Evolutionary conservation across 2,329 filamentous ascomycete species (phyloP).

Genomic region (Chrysoporthe cubensis): DNA sequence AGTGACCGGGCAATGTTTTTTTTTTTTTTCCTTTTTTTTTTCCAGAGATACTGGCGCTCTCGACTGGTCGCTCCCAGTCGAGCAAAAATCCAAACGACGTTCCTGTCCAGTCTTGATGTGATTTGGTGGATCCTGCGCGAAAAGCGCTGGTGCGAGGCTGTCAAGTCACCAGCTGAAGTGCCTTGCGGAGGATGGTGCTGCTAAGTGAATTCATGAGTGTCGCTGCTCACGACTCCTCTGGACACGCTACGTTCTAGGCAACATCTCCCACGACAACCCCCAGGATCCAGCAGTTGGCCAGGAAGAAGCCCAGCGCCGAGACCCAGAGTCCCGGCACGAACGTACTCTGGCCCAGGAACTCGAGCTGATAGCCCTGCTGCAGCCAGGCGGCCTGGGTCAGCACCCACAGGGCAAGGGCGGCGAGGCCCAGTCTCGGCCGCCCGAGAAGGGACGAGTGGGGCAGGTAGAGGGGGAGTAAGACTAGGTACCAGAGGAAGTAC

Average conservation of each 20-base stretch:
- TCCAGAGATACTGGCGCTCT: not conserved
- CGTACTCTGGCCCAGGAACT: constrained; percentile 79
- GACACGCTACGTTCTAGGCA: constrained; percentile 26
- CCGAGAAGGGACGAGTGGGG: constrained; percentile 74
- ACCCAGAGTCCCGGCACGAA: constrained; percentile 86
- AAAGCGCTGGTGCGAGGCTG: not conserved
- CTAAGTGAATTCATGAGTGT: not conserved
- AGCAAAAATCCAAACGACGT: not conserved
- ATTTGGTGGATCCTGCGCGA: not conserved
- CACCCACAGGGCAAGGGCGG: constrained; percentile 74
- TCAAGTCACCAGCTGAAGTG: not conserved
- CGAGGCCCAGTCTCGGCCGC: constrained; percentile 62
- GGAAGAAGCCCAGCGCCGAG: constrained; percentile 77
- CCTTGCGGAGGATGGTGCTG: not conserved
- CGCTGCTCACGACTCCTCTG: not conserved
- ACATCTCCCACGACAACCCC: constrained; percentile 77
- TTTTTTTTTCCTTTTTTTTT: not conserved
- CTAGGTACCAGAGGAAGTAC: constrained; percentile 99
- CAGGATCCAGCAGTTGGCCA: constrained; percentile 85
- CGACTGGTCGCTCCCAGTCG: not conserved
- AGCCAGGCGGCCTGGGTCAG: constrained; percentile 75
- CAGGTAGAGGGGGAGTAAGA: constrained; percentile 90
- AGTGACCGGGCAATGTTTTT: constrained; percentile 14
- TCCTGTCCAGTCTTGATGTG: not conserved
- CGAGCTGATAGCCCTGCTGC: constrained; percentile 74